phyloP scores from a whole-genome alignment of 495 filamentous ascomycete genomes.

The Usnea hakonensis region DNA sequence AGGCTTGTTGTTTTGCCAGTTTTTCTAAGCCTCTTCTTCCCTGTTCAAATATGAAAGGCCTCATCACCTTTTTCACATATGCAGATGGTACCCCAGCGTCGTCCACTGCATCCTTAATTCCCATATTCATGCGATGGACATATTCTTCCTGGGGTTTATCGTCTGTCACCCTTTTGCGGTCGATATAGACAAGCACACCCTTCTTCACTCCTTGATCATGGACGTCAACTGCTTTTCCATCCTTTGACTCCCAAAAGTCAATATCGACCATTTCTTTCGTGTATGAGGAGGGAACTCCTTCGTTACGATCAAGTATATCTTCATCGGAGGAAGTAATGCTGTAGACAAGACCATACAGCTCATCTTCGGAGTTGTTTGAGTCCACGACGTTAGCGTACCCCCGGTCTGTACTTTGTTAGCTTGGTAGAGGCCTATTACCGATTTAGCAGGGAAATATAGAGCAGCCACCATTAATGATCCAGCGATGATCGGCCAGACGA shows the following conservation, averaged over 20 bases:
- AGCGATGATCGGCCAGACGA: conserved; percentile 47
- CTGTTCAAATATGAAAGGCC: conserved; percentile 45
- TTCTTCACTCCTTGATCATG: conserved; percentile 17
- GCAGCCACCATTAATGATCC: conserved; percentile 57
- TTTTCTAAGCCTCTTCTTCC: conserved; percentile 5
- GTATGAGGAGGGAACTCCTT: conserved; percentile 58
- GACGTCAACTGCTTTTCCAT: conserved; percentile 38
- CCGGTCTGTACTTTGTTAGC: conserved; percentile 23
- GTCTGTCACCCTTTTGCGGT: conserved; percentile 36
- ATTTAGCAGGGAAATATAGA: background rate
- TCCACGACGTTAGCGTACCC: conserved; percentile 65
- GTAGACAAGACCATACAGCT: conserved; percentile 49
- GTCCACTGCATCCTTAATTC: conserved; percentile 51
- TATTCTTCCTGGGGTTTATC: conserved; percentile 53
- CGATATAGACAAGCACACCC: conserved; percentile 51
- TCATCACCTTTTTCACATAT: conserved; percentile 52
- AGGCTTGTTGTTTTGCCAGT: conserved; percentile 15
- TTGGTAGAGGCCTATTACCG: background rate
- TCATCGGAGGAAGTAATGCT: conserved; percentile 39
- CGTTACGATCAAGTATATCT: conserved; percentile 40
- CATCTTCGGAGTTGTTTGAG: conserved; percentile 26
- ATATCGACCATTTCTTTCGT: conserved; percentile 26
- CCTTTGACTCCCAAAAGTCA: conserved; percentile 38
- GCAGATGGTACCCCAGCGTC: conserved; percentile 45
- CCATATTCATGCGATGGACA: conserved; percentile 59